Conservation (phyloP, 805 yeast species). For the Pichia scutulata region DNA sequence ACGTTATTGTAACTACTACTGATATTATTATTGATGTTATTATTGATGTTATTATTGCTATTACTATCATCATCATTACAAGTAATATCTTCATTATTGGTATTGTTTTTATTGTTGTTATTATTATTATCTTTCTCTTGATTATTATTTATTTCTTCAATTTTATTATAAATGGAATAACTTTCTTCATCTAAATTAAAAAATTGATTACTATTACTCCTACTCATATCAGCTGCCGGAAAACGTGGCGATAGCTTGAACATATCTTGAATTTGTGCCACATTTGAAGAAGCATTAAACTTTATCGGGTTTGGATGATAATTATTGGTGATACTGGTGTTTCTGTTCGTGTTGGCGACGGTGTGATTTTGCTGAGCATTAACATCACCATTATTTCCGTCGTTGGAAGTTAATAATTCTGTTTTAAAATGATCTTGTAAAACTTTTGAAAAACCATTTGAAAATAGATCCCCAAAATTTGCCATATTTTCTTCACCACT, state of each 20-base stretch:
- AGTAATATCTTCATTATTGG: background rate
- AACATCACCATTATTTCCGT: background rate
- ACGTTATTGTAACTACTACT: too few species aligned
- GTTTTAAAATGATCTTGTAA: conserved; percentile 18
- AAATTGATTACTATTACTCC: background rate
- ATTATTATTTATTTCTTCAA: background rate
- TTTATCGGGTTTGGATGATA: background rate
- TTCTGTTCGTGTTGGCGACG: background rate
- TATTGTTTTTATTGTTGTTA: too few species aligned
- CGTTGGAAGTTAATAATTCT: background rate
- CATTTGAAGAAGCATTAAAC: background rate
- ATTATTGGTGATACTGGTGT: background rate
- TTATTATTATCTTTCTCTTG: background rate
- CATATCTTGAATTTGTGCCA: conserved; percentile 12
- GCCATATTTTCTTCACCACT: conserved; percentile 6
- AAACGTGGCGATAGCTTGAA: conserved; percentile 11
- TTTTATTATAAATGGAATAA: background rate
- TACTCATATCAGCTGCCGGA: background rate
- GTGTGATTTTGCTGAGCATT: background rate
- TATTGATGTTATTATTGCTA: too few species aligned
- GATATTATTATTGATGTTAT: background rate
- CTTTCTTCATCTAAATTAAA: background rate
- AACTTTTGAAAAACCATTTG: conserved; percentile 20
- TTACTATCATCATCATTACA: background rate
- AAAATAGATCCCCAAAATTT: conserved; percentile 16